These are phyloP conservation scores for Oryza officinalis DNA, from an alignment of 176 grass and related monocot genomes.

Conservation along the genomic window DNA sequence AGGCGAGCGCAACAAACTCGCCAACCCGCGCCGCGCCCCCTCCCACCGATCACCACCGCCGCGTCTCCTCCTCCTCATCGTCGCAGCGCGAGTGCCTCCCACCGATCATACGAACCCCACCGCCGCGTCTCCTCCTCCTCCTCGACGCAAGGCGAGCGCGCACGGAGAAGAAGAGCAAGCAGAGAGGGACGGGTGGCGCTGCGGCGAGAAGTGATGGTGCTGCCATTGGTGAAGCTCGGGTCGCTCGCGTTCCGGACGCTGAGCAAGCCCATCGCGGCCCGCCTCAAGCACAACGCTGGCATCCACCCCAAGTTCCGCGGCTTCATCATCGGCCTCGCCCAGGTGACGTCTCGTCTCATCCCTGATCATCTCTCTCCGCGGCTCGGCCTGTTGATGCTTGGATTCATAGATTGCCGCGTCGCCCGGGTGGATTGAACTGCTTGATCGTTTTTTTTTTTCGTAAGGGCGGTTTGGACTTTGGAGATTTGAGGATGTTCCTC, in stretches of 20 bases:
- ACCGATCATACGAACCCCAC: background rate
- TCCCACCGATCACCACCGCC: background rate
- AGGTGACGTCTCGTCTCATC: conserved; percentile 46
- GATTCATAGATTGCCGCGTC: background rate
- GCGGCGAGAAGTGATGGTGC: conserved; percentile 48
- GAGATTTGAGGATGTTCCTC: background rate
- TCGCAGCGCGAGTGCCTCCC: background rate
- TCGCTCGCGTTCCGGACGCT: conserved; percentile 73
- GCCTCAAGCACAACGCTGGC: conserved; percentile 79
- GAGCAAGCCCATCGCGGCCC: conserved; percentile 80
- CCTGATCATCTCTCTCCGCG: background rate
- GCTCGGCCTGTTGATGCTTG: conserved; percentile 2
- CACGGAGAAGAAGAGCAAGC: background rate
- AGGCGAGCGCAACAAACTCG: conserved; percentile 30
- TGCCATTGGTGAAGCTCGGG: conserved; percentile 76
- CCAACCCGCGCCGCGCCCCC: conserved; percentile 16
- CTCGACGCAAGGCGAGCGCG: conserved; percentile 9
- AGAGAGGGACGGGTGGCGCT: background rate
- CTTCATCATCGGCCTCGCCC: conserved; percentile 74
- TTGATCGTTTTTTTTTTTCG: background rate
- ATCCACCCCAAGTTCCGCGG: conserved; percentile 80
- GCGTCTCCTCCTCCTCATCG: no score
- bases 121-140: background rate
- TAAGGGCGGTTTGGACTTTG: background rate
- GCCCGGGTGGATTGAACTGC: background rate